Base-by-base conservation (phyloP, 352 stramenopile species). In the Phytophthora boehmeriae region DNA sequence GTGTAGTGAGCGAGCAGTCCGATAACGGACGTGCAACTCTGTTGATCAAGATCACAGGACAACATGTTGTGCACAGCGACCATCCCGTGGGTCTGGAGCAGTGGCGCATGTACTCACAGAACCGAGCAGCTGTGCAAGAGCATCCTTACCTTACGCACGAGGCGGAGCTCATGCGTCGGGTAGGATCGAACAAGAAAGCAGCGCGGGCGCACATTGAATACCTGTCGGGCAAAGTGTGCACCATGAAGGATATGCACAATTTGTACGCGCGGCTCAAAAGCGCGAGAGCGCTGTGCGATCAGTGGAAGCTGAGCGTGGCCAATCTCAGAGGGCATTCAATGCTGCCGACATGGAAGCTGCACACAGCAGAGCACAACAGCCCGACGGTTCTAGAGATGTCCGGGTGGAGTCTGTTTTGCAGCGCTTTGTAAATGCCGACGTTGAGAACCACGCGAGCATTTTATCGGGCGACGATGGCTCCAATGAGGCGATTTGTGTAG, bases 231-330 rank as follows among this genome's bases (percentile, higher is more conserved):
- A 83, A 83, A 55, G 74, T 88, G 13, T 91, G 82, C 46, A 91
- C 82, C 20, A 91, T 89, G 77, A 91, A 91, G 48, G 82, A 89
- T 57, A 91, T 89, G 82, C 82, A 91, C 68, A 91, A 91, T 46
- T 44, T 91, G 42, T 89, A 80, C 44, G 73, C 82, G 32, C 76
- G 78, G 2, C 63, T 91, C 11, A 83, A 84, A 81, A 82, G 46
- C 78, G 78, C 13, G 82, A 91, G 25, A 71, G 85, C 27, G 49
- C 14, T 25, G 10, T 4, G 4, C 30, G 11, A 1, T 20, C 38
- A 1, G 16, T 34, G 45, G 32, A 39, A 14, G 10, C 23, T 22
- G 14, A 23, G 20, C 25, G 41, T 42, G 27, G 10, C 19, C 52
- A 57, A 23, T 19, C 45, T 42, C 52, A 46, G 3, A 44, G 17